These are phyloP conservation scores for Coemansia umbellata DNA, from an alignment of 192 early-diverging fungal species.

Conservation along the genomic window DNA sequence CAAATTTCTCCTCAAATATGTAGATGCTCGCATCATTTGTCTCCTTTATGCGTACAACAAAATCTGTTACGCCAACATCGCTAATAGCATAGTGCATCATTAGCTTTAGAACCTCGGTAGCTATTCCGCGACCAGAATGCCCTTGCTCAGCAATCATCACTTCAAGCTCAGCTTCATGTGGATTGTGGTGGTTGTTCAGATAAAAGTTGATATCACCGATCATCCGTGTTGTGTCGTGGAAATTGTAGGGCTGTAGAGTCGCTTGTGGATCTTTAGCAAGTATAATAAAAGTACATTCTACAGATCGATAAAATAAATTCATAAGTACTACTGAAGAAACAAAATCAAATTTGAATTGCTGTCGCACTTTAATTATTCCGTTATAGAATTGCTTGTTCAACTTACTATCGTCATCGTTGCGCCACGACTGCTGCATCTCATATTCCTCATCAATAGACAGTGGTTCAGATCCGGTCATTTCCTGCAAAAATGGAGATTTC, in stretches of 20 bases:
- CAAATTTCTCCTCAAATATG: slow-evolving; percentile 40
- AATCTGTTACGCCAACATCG: slow-evolving; percentile 37
- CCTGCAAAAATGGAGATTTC: slow-evolving; percentile 83
- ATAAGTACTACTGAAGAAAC: too few relatives aligned
- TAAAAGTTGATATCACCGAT: slow-evolving; percentile 95
- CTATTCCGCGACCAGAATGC: slow-evolving; percentile 25
- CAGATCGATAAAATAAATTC: slow-evolving; percentile 1
- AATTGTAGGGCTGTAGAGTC: neutral
- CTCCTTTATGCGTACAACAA: slow-evolving; percentile 52
- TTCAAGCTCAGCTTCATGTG: slow-evolving; percentile 78
- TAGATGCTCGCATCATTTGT: slow-evolving; percentile 38
- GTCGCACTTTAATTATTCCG: too few relatives aligned
- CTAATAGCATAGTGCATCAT: slow-evolving; percentile 51
- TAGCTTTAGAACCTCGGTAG: slow-evolving; percentile 41
- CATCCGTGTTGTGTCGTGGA: slow-evolving; percentile 59
- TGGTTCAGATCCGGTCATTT: slow-evolving; percentile 95
- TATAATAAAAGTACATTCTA: slow-evolving; percentile 75
- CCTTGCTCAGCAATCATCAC: slow-evolving; percentile 84
- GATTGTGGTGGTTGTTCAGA: slow-evolving; percentile 77
- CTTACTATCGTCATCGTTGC: slow-evolving; percentile 71
- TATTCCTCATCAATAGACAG: slow-evolving; percentile 90
- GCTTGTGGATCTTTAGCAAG: slow-evolving; percentile 17
- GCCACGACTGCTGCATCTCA: slow-evolving; percentile 91
- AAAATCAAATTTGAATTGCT: too few relatives aligned
- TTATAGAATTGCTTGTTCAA: neutral